phyloP scores from a whole-genome alignment of 345 rosid species.

The Anastatica hierochuntica region DNA sequence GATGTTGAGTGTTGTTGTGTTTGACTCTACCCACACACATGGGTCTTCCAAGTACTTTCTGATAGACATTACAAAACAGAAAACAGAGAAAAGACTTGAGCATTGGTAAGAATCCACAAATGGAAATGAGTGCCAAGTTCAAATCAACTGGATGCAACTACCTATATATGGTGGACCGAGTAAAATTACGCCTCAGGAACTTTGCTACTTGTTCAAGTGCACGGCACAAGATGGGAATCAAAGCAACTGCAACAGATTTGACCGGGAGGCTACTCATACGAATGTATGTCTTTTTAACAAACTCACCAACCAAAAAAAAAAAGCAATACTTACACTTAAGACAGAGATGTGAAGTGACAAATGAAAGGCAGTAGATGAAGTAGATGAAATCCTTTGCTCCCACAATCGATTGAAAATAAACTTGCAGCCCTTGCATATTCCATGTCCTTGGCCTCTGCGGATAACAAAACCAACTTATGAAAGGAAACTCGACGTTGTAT shows the following conservation, averaged over 20 bases:
- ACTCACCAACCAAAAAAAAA: not conserved
- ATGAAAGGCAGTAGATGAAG: slow-evolving; percentile 81
- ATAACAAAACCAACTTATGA: slow-evolving; percentile 10
- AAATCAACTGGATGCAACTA: slow-evolving; percentile 22
- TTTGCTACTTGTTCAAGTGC: slow-evolving; percentile 73
- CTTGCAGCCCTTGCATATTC: slow-evolving; percentile 86
- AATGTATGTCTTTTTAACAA: not conserved
- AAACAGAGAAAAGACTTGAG: not conserved
- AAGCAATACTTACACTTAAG: slow-evolving; percentile 62
- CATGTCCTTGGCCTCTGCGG: slow-evolving; percentile 78
- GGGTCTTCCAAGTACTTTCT: slow-evolving; percentile 91
- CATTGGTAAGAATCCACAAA: slow-evolving; percentile 8
- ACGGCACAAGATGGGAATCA: slow-evolving; percentile 82
- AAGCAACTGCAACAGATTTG: slow-evolving; percentile 54
- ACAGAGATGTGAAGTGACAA: slow-evolving; percentile 80
- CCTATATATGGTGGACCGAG: slow-evolving; percentile 82
- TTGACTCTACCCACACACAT: slow-evolving; percentile 97
- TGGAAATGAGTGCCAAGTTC: not conserved
- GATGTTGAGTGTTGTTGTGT: slow-evolving; percentile 70
- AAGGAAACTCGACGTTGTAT: slow-evolving; percentile 2
- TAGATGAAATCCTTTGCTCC: slow-evolving; percentile 86
- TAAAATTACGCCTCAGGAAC: slow-evolving; percentile 76
- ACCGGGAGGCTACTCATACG: not conserved
- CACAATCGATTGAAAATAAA: slow-evolving; percentile 68
- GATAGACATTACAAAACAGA: slow-evolving; percentile 17